Base-by-base conservation (phyloP, 2,329 filamentous ascomycete genomes). In the Exophiala phaeomuriformis region DNA sequence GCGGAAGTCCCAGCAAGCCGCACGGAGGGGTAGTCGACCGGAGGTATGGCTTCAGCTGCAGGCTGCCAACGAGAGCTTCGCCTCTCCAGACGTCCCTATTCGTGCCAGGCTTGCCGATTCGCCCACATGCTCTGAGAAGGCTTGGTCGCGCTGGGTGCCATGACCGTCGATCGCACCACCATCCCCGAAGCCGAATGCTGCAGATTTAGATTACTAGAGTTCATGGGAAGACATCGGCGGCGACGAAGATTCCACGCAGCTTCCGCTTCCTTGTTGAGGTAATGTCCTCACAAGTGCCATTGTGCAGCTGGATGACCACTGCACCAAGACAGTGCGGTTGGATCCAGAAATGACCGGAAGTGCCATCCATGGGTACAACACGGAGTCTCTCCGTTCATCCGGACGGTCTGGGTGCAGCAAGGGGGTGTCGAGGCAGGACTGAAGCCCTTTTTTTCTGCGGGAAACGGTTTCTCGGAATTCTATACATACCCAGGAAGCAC, bases 21-120 rank as follows among this genome's bases (percentile, higher is more conserved):
- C 36, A 35, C 51, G 59, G 12, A 32, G 57, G n/a, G 52, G 46
- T 27, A 58, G 52, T 45, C 49, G 59, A 19, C 54, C 59, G 6
- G 57, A 61, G 44, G n/a, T 56, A n/a, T 61, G 57, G 57, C 44
- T 53, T 27, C 57, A 57, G n/a, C 36, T 59, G 27, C 54, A 59
- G 33, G 40, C 44, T 28, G 49, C 47, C 4, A 55, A 55, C 39
- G 54, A 53, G n/a, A 53, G 49, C 42, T 40, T 19, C 30, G 8
- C 39, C 8, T 19, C 44, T 3, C n/a, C 44, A 29, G 43, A 43
- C 39, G 45, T 54, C 28, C 57, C 57, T 6, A 28, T 54, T 12
- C 27, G 48, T 1, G 50, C 47, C 29, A 47, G 50, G 10, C 35
- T 30, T 7, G 48, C 43, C 27, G 27, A 32, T 12, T 56, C 51